These are phyloP conservation scores for Aspergillus fischeri DNA, from an alignment of 2,329 filamentous ascomycete species.

Conservation along the genomic window DNA sequence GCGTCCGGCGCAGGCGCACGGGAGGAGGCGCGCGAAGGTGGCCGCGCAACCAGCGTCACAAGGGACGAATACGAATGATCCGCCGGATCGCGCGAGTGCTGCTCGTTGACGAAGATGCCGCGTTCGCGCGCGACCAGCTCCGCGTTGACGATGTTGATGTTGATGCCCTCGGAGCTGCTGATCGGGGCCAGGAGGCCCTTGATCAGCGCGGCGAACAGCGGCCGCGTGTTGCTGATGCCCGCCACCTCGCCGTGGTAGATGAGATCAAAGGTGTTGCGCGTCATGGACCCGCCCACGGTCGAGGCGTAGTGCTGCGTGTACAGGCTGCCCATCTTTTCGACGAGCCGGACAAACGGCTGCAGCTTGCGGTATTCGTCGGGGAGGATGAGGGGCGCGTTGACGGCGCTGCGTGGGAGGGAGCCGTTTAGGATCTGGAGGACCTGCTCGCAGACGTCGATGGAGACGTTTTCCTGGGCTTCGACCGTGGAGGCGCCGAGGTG, in stretches of 20 bases:
- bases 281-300: conserved; percentile 36
- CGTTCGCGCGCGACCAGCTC: conserved; percentile 70
- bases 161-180: conserved; percentile 60
- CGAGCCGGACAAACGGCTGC: conserved; percentile 69
- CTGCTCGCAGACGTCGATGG: conserved; percentile 76
- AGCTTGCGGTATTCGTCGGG: conserved; percentile 75
- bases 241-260: conserved; percentile 74
- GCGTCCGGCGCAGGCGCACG: conserved; percentile 33
- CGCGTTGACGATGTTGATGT: conserved; percentile 82
- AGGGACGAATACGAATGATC: conserved; percentile 65
- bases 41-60: conserved; percentile 62
- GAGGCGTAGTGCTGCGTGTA: conserved; percentile 71
- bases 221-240: conserved; percentile 67
- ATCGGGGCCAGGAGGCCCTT: conserved; percentile 71
- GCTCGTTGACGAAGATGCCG: conserved; percentile 73
- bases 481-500: conserved; percentile 76
- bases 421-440: conserved; percentile 69
- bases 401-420: conserved; percentile 68
- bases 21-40: conserved; percentile 30
- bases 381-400: conserved; percentile 77
- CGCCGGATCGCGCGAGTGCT: conserved; percentile 57
- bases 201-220: conserved; percentile 72
- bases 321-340: conserved; percentile 74
- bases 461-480: conserved; percentile 81
- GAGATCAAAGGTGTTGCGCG: conserved; percentile 68